Conservation (phyloP, 164 flowering plant species). For the Kalanchoe fedtschenkoi region DNA sequence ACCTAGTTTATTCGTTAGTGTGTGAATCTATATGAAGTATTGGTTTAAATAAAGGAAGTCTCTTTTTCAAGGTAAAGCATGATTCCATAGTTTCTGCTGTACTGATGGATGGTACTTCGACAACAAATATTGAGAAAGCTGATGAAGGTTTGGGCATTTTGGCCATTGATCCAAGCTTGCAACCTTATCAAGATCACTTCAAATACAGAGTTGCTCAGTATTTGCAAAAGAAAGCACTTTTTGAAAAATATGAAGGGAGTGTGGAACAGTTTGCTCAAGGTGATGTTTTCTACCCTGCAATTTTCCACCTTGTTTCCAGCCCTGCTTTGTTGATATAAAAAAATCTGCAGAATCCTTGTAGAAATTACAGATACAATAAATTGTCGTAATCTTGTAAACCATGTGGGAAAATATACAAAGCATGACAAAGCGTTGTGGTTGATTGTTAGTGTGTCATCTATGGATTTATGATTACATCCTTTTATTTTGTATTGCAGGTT, state of each 20-base stretch:
- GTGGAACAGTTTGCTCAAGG: conserved; percentile 87
- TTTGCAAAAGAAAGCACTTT: conserved; percentile 45
- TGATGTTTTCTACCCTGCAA: conserved; percentile 10
- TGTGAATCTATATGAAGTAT: background rate
- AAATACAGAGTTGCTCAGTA: conserved; percentile 50
- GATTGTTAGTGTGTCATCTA: background rate
- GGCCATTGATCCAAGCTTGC: conserved; percentile 48
- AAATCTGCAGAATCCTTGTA: background rate
- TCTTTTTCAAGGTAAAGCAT: conserved; percentile 22
- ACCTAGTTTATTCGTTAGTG: background rate
- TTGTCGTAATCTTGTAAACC: background rate
- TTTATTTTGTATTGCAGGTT: conserved; percentile 35
- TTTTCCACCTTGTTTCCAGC: background rate
- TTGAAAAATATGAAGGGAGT: conserved; percentile 73
- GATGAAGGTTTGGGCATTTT: conserved; percentile 43
- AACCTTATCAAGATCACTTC: conserved; percentile 68
- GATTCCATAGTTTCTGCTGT: conserved; percentile 28
- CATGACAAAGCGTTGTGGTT: background rate
- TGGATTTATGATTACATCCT: background rate
- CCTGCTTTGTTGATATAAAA: background rate
- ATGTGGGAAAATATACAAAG: no score
- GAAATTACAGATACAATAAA: background rate
- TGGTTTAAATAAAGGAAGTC: background rate
- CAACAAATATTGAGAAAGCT: conserved; percentile 31
- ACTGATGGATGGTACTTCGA: conserved; percentile 31